These are phyloP conservation scores for Aspergillus proliferans DNA, from an alignment of 2,329 filamentous ascomycete genomes.

Conservation along the genomic window DNA sequence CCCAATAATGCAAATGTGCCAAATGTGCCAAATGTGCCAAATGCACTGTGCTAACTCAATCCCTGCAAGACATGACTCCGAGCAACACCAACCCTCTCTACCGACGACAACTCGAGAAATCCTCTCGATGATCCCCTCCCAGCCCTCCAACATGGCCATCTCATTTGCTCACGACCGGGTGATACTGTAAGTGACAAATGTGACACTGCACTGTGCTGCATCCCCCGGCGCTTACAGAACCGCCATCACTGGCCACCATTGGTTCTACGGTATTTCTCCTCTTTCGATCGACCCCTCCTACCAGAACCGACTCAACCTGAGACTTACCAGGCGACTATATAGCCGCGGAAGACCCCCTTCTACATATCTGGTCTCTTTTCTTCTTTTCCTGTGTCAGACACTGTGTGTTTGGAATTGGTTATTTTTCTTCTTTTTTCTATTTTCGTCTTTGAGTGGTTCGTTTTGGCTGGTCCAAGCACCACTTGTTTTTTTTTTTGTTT, in stretches of 20 bases:
- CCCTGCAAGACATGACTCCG: not conserved
- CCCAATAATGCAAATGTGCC: too few species aligned
- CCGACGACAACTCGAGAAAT: too few species aligned
- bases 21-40: too few species aligned
- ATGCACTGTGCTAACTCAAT: not conserved
- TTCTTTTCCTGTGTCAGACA: conserved; percentile 15
- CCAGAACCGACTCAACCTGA: not conserved
- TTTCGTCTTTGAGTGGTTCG: conserved; percentile 25
- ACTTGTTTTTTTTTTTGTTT: conserved; percentile 17
- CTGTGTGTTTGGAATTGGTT: conserved; percentile 28
- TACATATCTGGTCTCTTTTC: conserved; percentile 6
- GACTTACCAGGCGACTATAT: conserved; percentile 20
- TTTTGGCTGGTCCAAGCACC: conserved; percentile 41
- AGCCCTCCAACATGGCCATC: not conserved
- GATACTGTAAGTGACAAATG: not conserved
- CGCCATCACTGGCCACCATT: conserved; percentile 4
- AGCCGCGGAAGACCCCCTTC: conserved; percentile 23
- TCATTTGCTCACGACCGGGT: not conserved
- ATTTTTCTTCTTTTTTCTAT: conserved; percentile 28
- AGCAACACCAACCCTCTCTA: too few species aligned
- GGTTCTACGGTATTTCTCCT: conserved; percentile 3
- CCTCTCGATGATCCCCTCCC: too few species aligned
- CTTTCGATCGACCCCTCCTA: not conserved
- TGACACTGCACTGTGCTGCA: conserved; percentile 11
- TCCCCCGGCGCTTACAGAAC: conserved; percentile 12